These are phyloP conservation scores for Epichloe sp. DNA, from an alignment of 2,329 filamentous ascomycete genomes.

Conservation along the genomic window DNA sequence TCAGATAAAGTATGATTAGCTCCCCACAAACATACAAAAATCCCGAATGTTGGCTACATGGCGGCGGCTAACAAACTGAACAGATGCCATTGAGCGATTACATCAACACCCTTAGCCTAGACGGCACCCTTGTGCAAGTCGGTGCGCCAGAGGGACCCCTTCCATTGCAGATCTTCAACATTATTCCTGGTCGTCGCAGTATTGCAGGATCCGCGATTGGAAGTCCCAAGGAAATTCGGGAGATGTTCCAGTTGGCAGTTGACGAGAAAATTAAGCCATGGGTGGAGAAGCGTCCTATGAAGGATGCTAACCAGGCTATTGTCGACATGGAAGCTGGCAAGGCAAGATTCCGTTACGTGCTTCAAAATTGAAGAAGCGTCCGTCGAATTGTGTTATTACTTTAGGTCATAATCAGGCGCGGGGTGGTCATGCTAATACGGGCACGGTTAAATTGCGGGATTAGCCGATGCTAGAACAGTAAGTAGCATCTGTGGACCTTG, in stretches of 20 bases:
- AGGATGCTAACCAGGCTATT: constrained; percentile 41
- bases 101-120: constrained; percentile 41
- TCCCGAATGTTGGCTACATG: not conserved
- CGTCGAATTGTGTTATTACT: not conserved
- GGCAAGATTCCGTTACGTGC: constrained; percentile 34
- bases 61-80: not conserved
- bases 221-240: constrained; percentile 40
- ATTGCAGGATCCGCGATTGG: constrained; percentile 34
- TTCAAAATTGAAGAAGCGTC: constrained; percentile 22
- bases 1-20: constrained; percentile 12
- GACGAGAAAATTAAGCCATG: constrained; percentile 42
- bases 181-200: constrained; percentile 41
- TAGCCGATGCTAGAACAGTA: not conserved
- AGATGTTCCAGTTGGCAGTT: constrained; percentile 45
- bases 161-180: constrained; percentile 21
- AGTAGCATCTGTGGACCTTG: not conserved
- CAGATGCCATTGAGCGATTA: constrained; percentile 49
- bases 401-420: not conserved
- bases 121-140: constrained; percentile 52
- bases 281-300: constrained; percentile 42
- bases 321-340: constrained; percentile 42
- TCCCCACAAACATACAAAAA: too few species aligned
- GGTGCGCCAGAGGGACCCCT: constrained; percentile 24
- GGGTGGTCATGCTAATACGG: too few species aligned
- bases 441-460: too few species aligned